Evolutionary conservation across 2,329 filamentous ascomycete species (phyloP), one percentile per base, ranked within the genome.

Genomic region (Blastomyces emzantsi): DNA sequence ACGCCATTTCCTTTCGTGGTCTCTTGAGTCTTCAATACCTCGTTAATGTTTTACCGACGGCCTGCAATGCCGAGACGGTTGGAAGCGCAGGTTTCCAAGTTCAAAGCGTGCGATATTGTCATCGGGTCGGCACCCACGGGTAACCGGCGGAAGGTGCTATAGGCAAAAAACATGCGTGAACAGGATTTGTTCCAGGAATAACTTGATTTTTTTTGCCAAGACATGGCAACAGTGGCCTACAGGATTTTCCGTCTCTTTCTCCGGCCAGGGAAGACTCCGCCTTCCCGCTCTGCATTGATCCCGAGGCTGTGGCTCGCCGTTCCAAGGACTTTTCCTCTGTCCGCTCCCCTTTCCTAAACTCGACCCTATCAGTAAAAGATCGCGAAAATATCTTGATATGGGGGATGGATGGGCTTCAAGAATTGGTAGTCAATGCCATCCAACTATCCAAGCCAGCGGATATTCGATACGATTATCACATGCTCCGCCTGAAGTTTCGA

Each of bases 121-220:
- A 36, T 55, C 28, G 15, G 41, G n/a, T 36, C 15, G 41, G 41
- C 41, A 43, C 19, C 41, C 41, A 43, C 1, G 17, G 3, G 17
- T 33, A 15, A 25, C 51, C 15, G 30, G 30, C 17, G 51, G 51
- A 49, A 49, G 25, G 7, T 15, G 51, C 25, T 19, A 3, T 36
- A 1, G 19, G 17, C 28, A 55, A 36, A 25, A 33, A 55, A n/a
- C 6, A 28, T 55, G 15, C 6, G 28, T 36, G 52, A 55, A 28
- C 52, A 55, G 28, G 52, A 28, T 51, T 55, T 28, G 52, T 55
- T 55, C 30, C 52, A 55, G 17, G 52, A 55, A 36, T 55, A n/a
- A 1, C 8, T 17, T 54, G 51, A n/a, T n/a, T n/a, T 55, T 55
- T 51, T 11, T 6, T 51, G n/a, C 47, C 22, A 51, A 51, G n/a